These are phyloP conservation scores for Mucor mucedo DNA, from an alignment of 371 early-diverging fungal genomes.

Conservation along the genomic window DNA sequence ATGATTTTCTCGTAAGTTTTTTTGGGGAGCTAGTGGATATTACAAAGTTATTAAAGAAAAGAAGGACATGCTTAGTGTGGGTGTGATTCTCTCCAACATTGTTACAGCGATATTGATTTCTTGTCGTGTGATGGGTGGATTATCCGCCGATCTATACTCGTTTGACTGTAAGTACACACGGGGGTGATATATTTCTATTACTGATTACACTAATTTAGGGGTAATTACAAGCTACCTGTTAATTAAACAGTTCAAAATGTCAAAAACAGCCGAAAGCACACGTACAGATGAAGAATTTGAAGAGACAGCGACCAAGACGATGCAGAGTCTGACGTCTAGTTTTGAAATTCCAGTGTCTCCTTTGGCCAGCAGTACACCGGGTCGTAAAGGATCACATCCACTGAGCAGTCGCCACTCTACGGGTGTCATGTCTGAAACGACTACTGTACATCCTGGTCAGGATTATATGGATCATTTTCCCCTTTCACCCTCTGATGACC, in stretches of 20 bases:
- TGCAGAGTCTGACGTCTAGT: neutral
- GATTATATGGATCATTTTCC: neutral
- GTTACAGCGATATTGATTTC: slow-evolving; percentile 46
- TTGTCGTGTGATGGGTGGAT: slow-evolving; percentile 34
- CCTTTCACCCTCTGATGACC: neutral
- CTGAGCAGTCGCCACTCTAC: neutral
- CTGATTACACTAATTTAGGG: slow-evolving; percentile 28
- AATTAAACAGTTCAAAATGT: slow-evolving; percentile 42
- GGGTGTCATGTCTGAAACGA: neutral
- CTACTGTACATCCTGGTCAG: neutral
- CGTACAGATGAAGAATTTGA: neutral
- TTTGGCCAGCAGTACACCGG: neutral
- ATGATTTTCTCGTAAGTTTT: slow-evolving; percentile 47
- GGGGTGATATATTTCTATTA: neutral
- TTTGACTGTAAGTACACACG: slow-evolving; percentile 46
- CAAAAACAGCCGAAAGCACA: slow-evolving; percentile 7
- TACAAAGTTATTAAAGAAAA: no score
- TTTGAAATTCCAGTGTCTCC: neutral
- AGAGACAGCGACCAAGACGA: neutral
- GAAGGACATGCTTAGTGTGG: slow-evolving; percentile 26
- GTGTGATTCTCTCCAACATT: slow-evolving; percentile 49
- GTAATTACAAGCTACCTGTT: slow-evolving; percentile 45
- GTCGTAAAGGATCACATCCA: neutral
- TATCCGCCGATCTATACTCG: slow-evolving; percentile 50
- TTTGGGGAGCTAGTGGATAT: neutral